Evolutionary conservation across 768 basidiomycete species (phyloP), one percentile per base, ranked within the genome.

Genomic region (Tylopilus balloui): DNA sequence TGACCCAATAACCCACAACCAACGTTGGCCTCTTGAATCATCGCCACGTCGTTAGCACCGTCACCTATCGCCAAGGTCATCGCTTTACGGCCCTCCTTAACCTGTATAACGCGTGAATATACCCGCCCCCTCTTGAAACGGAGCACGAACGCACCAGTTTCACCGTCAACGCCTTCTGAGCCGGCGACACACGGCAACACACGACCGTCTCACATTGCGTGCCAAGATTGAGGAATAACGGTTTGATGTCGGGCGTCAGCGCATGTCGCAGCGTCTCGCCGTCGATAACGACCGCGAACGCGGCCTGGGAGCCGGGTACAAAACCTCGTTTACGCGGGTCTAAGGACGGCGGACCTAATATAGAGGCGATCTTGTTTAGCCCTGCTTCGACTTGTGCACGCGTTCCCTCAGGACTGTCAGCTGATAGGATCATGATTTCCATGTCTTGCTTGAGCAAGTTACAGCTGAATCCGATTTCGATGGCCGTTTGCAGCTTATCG

Each of bases 1-100:
- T 94, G 78, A 38, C 95, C 95, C 57, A 91, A 80, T 23, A 98
- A 73, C 19, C 95, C 95, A 62, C 93, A 91, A 3, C 95, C 95
- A 56, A 98, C 86, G 66, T 98, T 93, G n/a, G 95, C 95, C 62
- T 95, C 95, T 65, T 98, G 95, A 50, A 98, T 98, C 95, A 98
- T 98, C 6, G 94, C 93, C 20, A 98, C 95, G 62, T 98, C 95
- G 62, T 98, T 98, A 14, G 95, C 95, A 47, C 92, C 92, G 59
- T 98, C 95, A 10, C 95, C 95, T 46, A 99, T 98, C 0, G 94
- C 89, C 24, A 98, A 68, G 2, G 94, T 95, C 95, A 97, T 96
- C 0, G 93, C 93, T 42, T 91, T 85, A 40, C 87, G 81, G 10
- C 95, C 95, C 58, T 97, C 92, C 61, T 97, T 97, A 66, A 97